These are phyloP conservation scores for Aspergillus indologenus DNA, from an alignment of 495 filamentous ascomycete genomes.

Conservation along the genomic window DNA sequence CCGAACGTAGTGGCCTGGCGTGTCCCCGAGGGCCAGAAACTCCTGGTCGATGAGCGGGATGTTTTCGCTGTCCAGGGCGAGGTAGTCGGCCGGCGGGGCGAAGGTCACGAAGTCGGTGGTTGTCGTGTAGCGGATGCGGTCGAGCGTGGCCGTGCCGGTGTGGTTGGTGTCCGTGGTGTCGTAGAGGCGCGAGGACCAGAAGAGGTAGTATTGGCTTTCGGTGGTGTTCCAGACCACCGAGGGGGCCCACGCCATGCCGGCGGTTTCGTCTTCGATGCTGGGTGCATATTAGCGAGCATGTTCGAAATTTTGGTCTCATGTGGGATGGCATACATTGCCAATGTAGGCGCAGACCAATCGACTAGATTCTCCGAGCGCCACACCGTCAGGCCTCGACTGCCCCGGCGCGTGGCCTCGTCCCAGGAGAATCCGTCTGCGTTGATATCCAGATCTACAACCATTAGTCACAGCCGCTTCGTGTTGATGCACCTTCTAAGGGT, in stretches of 20 bases:
- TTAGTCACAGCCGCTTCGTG: too few species aligned
- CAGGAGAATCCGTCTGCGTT: constrained; percentile 14
- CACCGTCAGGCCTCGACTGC: constrained; percentile 5
- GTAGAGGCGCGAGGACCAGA: constrained; percentile 12
- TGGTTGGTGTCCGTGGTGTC: not conserved
- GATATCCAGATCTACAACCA: constrained; percentile 11
- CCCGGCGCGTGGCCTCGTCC: constrained; percentile 8
- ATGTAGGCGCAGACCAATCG: constrained; percentile 10
- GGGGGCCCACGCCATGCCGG: constrained; percentile 14
- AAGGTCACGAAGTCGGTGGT: constrained; percentile 13
- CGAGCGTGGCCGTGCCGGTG: constrained; percentile 2
- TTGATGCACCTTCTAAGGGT: too few species aligned
- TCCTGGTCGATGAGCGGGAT: constrained; percentile 16
- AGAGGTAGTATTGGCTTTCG: constrained; percentile 12
- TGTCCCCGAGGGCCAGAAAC: constrained; percentile 4
- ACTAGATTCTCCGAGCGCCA: constrained; percentile 9
- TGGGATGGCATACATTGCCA: constrained; percentile 3
- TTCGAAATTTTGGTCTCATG: not conserved
- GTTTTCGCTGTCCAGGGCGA: constrained; percentile 6
- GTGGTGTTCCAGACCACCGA: constrained; percentile 11
- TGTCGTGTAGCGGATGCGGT: constrained; percentile 14
- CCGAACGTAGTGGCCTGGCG: constrained; percentile 1
- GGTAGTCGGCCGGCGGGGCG: constrained; percentile 8
- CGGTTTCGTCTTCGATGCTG: constrained; percentile 11
- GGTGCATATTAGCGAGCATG: not conserved